phyloP scores from a whole-genome alignment of 2,329 filamentous ascomycete species.

The Phialemoniopsis sp. region DNA sequence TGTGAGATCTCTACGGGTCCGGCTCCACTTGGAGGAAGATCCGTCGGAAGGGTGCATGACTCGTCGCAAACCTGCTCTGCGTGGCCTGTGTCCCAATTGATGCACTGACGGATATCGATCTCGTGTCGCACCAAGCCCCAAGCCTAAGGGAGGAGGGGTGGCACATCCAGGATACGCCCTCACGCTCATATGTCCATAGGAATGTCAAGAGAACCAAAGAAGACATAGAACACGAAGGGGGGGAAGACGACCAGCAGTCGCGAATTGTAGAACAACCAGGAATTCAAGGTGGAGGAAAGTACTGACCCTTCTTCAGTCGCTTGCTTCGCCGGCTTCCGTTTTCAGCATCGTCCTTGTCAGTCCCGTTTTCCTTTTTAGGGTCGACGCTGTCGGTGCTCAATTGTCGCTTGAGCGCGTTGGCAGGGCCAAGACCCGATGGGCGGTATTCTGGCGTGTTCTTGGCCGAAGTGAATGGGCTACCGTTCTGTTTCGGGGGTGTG shows the following conservation, averaged over 20 bases:
- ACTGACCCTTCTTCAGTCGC: constrained; percentile 79
- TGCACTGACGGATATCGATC: too few species aligned
- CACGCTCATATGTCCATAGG: too few species aligned
- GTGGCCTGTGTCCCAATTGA: too few species aligned
- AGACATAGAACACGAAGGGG: too few species aligned
- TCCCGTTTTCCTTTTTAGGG: constrained; percentile 41
- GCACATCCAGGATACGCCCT: too few species aligned
- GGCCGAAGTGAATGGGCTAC: constrained; percentile 58
- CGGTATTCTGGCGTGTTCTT: constrained; percentile 64
- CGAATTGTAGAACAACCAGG: too few species aligned
- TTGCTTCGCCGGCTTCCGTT: constrained; percentile 80
- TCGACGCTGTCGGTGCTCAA: constrained; percentile 57
- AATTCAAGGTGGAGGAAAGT: neutral
- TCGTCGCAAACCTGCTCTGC: too few species aligned
- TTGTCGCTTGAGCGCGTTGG: constrained; percentile 72
- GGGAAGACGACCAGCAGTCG: too few species aligned
- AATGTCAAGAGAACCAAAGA: too few species aligned
- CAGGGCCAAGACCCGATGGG: constrained; percentile 46
- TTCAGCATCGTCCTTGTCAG: constrained; percentile 56
- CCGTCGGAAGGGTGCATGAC: constrained; percentile 3
- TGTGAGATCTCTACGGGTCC: too few species aligned
- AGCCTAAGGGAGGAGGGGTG: too few species aligned
- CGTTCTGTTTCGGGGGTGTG: constrained; percentile 56
- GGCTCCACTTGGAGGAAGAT: neutral
- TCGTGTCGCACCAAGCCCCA: too few species aligned